phyloP scores from a whole-genome alignment of 192 early-diverging fungal species.

The Coemansia sp. region DNA sequence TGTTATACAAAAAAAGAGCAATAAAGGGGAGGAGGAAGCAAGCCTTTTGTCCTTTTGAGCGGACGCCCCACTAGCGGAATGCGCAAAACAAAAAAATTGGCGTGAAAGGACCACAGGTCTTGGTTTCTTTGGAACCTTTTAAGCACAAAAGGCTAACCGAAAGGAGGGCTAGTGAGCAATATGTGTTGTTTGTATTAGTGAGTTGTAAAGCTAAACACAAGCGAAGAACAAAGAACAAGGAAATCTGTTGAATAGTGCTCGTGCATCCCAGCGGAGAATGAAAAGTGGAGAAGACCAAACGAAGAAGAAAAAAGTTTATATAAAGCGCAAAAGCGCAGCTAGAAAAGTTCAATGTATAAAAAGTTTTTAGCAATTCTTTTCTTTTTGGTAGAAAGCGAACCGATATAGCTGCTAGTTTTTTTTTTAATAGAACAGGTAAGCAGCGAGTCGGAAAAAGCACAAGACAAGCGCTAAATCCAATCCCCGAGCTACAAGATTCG shows the following conservation, averaged over 20 bases:
- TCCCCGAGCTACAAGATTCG: neutral
- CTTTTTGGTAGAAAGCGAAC: neutral
- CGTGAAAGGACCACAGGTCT: too few species aligned
- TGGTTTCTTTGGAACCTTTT: too few species aligned
- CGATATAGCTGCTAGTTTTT: neutral
- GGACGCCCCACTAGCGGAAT: too few species aligned
- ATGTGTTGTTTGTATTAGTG: neutral
- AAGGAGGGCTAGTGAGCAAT: neutral
- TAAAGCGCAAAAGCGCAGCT: neutral
- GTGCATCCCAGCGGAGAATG: neutral
- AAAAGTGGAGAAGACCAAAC: neutral
- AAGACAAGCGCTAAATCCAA: neutral
- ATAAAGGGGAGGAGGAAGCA: neutral
- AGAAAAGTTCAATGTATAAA: neutral
- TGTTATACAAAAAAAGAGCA: constrained; percentile 1
- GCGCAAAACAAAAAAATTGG: too few species aligned
- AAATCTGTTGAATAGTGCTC: neutral
- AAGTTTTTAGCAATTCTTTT: neutral
- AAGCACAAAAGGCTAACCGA: neutral
- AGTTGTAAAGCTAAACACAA: neutral
- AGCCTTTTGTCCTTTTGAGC: neutral
- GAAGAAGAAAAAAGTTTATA: neutral
- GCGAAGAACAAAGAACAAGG: neutral
- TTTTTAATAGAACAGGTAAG: neutral
- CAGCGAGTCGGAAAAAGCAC: neutral